Evolutionary conservation across 2,329 filamentous ascomycete genomes (phyloP).

Genomic region (Pyrenochaeta sp.): DNA sequence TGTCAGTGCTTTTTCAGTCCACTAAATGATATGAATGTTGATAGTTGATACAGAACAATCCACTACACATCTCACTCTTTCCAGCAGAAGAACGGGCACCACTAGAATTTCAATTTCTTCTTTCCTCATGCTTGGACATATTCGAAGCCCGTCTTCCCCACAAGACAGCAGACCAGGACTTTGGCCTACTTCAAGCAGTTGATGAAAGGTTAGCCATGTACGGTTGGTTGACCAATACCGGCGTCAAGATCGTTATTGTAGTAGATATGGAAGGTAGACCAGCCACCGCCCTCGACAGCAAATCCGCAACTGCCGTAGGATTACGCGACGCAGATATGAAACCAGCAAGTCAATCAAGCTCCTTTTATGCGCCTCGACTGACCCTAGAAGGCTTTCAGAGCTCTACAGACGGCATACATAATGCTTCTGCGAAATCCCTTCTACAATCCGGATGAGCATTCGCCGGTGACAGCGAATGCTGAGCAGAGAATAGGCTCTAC

Average conservation of each 20-base stretch:
- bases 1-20: slow-evolving; percentile 59
- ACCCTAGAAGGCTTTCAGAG: slow-evolving; percentile 74
- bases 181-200: slow-evolving; percentile 88
- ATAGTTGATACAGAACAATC: slow-evolving; percentile 77
- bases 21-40: slow-evolving; percentile 8
- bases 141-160: slow-evolving; percentile 84
- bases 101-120: slow-evolving; percentile 90
- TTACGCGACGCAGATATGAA: slow-evolving; percentile 87
- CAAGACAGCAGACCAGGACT: slow-evolving; percentile 79
- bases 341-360: slow-evolving; percentile 62
- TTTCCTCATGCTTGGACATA: slow-evolving; percentile 90
- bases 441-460: slow-evolving; percentile 86
- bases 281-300: slow-evolving; percentile 44
- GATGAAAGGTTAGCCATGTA: slow-evolving; percentile 94
- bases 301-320: slow-evolving; percentile 62
- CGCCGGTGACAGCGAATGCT: slow-evolving; percentile 62
- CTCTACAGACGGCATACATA: slow-evolving; percentile 92
- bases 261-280: slow-evolving; percentile 86
- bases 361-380: slow-evolving; percentile 8
- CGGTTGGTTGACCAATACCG: slow-evolving; percentile 96
- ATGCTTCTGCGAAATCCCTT: slow-evolving; percentile 91
- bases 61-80: slow-evolving; percentile 91
- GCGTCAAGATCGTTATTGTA: slow-evolving; percentile 86
- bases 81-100: slow-evolving; percentile 74
- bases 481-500: slow-evolving; percentile 56